A percentile compares a stretch with the other conserved stretches of the same genome.
phyloP scores from a whole-genome alignment of 176 grass and related monocot species.

The Alloteropsis semialata region DNA sequence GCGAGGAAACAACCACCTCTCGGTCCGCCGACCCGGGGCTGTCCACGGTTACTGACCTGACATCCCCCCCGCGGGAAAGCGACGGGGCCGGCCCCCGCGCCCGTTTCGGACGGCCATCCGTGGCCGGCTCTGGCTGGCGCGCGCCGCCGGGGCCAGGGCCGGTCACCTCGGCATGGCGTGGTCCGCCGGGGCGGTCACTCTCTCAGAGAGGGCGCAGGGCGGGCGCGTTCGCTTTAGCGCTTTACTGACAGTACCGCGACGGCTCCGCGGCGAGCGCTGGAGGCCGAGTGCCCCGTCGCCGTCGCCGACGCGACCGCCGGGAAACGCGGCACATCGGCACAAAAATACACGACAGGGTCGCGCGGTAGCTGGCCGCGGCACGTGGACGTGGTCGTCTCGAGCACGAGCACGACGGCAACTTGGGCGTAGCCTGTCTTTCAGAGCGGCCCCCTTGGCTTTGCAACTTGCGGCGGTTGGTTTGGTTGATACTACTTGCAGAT shows the following conservation, averaged over 20 bases:
- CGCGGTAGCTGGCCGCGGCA: slow-evolving; percentile 22
- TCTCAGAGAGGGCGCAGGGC: not conserved
- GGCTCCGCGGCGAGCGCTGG: not conserved
- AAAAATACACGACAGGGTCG: not conserved
- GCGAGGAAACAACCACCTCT: slow-evolving; percentile 17
- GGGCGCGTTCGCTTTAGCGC: slow-evolving; percentile 20
- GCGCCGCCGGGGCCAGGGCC: not conserved
- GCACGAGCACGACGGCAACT: slow-evolving; percentile 1
- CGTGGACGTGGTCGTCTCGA: slow-evolving; percentile 31
- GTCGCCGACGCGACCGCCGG: slow-evolving; percentile 18
- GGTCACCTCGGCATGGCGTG: no score
- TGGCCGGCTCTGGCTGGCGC: not conserved
- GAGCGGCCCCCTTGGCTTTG: not conserved
- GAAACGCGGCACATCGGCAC: slow-evolving; percentile 20
- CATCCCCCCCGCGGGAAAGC: not conserved
- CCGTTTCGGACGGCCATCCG: not conserved
- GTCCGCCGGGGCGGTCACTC: no score
- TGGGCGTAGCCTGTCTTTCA: not conserved
- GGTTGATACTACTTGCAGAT: not conserved
- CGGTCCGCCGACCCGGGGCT: not conserved
- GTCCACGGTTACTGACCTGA: slow-evolving; percentile 32
- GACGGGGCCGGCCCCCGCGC: not conserved
- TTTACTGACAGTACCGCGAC: not conserved
- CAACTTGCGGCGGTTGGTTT: slow-evolving; percentile 1
- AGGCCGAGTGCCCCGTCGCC: not conserved